phyloP scores from a whole-genome alignment of 2,329 filamentous ascomycete species.

The Aspergillus luchuensis region DNA sequence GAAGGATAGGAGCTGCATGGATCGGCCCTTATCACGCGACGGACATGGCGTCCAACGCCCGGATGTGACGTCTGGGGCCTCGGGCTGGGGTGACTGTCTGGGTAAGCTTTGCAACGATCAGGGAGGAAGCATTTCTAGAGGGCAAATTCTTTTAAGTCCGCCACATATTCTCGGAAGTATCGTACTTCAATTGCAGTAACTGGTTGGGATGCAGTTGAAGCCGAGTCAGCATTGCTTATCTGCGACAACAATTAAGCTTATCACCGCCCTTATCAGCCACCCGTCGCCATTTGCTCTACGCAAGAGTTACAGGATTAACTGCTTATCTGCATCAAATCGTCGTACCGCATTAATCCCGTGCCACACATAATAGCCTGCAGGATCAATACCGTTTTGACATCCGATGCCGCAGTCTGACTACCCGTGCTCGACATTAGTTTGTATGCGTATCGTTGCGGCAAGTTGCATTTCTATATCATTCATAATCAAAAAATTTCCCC shows the following conservation, averaged over 20 bases:
- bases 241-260: not conserved
- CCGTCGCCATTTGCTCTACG: not conserved
- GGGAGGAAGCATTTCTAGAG: too few species aligned
- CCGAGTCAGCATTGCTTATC: not conserved
- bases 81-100: not conserved
- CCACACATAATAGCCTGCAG: not conserved
- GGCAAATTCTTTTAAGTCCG: too few species aligned
- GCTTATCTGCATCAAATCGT: conserved; percentile 7
- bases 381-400: conserved; percentile 2
- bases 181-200: not conserved
- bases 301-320: not conserved
- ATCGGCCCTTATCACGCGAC: not conserved
- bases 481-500: not conserved
- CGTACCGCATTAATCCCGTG: not conserved
- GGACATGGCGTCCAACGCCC: not conserved
- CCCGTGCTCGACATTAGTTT: not conserved
- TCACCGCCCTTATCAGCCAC: conserved; percentile 6
- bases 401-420: not conserved
- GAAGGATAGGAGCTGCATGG: not conserved
- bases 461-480: not conserved
- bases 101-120: too few species aligned
- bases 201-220: not conserved
- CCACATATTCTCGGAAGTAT: not conserved
- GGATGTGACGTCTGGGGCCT: not conserved
- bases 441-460: not conserved